Evolutionary conservation across 129 eudicot species (phyloP), one percentile per base, ranked within the genome.

Genomic region (Gnaphalium uliginosum): DNA sequence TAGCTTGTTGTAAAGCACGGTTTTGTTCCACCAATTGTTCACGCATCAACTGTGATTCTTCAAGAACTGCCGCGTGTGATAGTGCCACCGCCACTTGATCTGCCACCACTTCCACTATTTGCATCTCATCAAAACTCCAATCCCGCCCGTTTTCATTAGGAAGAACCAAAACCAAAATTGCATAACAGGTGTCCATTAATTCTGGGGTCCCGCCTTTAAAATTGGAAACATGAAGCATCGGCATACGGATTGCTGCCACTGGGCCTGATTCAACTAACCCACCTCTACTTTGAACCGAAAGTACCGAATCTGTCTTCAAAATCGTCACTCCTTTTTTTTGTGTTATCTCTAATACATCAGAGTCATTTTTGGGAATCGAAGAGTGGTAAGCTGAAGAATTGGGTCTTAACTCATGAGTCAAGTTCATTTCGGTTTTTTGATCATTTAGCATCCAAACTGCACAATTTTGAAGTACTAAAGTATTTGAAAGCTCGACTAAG

Each of bases 1-100:
- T 86, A 0, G 98, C 98, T 57, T 86, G 96, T 75, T 89, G 93
- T 7, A 92, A 76, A 21, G 82, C 78, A 4, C 96, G 88, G 72
- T 92, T 92, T 62, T 83, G 93, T 77, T 86, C 89, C 6, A 51
- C 87, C 8, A 92, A 77, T 73, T 89, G 84, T 66, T 92, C 96
- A 19, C 96, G 87, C 96, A 92, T 92, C 26, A 76, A 48, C 39
- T 88, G 94, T 1, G 98, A 92, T 76, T 92, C 98, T 78, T 89
- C 96, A 26, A 92, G 97, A 75, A 92, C 94, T 1, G 89, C 81
- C 22, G 97, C 97, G 78, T 92, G 96, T 10, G 96, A 92, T 0
- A 92, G 84, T 53, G 96, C 97, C 11, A 92, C 97, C 30, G 96
- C 93, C 68, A 92, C 98, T 64, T 92, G 98, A 76, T 92, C 98